Base-by-base conservation (phyloP, 306 rosid species). In the Castanea crenata region DNA sequence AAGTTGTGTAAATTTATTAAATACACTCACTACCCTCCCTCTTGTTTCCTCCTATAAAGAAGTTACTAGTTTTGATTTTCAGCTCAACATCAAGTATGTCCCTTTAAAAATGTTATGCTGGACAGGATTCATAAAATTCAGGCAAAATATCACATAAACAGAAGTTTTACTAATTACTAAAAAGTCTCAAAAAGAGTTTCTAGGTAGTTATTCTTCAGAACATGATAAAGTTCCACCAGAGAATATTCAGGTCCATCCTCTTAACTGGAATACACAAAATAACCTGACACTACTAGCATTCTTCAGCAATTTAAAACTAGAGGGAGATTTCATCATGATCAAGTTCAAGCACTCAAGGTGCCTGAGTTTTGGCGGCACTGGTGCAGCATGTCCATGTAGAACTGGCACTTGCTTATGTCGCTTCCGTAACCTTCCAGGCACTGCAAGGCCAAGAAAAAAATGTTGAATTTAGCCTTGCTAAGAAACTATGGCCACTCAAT, bases 391-490 rank as follows among this genome's bases (percentile, higher is more conserved):
- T 83, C 82, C 83, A 78, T 83, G 73, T 83, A 74, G 63, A 78
- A 73, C 61, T 82, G 82, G 56, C 82, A 82, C 86, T 82, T 78
- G 79, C 86, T 74, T 59, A 82, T 82, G 69, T 82, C 86, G 21
- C 76, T 73, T 20, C 76, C 82, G 2, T 38, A 78, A 44, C 21
- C 67, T 79, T 68, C 73, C 64, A 82, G 44, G 82, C 86, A 78
- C 86, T 82, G 78, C 79, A 73, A 55, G 1, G 25, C 25, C 34
- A 55, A 2, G 23, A 15, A 51, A 6, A 63, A 9, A 71, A 34
- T 23, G 38, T 58, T 41, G 4, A 44, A 29, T 23, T 38, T 52
- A 59, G 41, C 23, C 11, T 34, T 23, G 12, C 15, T 23, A 59
- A 10, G 23, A 6, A 5, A 6, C 20, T 2, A 18, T 34, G 70